Percentiles rank a stretch among this genome's conserved stretches.
These are phyloP conservation scores for Withania somnifera DNA, from an alignment of 305 asterid species.

Conservation along the genomic window DNA sequence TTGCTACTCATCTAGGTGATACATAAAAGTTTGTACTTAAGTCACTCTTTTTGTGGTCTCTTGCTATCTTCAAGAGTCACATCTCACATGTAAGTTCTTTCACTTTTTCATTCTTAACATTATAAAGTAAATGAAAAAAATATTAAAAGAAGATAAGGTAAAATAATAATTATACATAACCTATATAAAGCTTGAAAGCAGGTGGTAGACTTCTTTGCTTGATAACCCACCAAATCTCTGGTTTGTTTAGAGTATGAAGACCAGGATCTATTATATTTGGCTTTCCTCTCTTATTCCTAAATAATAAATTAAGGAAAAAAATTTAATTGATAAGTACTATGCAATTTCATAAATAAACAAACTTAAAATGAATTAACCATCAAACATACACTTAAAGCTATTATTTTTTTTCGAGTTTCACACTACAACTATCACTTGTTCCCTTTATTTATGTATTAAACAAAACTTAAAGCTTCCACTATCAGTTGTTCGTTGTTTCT, in stretches of 20 bases:
- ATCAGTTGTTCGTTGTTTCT: neutral
- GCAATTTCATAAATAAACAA: neutral
- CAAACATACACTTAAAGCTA: neutral
- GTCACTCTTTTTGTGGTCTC: neutral
- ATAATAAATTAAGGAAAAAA: slow-evolving; percentile 2
- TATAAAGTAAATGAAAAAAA: neutral
- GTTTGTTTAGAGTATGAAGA: slow-evolving; percentile 57
- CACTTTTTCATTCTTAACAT: neutral
- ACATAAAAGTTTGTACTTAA: neutral
- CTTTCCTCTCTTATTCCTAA: slow-evolving; percentile 75
- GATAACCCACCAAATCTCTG: slow-evolving; percentile 84
- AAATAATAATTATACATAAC: slow-evolving; percentile 28
- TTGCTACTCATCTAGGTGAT: neutral
- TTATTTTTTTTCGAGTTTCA: neutral
- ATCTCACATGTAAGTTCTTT: neutral
- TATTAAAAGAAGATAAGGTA: neutral
- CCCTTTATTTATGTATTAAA: neutral
- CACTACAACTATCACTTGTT: neutral
- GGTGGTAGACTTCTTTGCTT: slow-evolving; percentile 83
- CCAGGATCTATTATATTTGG: slow-evolving; percentile 87
- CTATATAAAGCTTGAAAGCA: slow-evolving; percentile 89
- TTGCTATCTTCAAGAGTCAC: slow-evolving; percentile 7
- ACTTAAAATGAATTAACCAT: neutral
- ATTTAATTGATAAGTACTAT: neutral
- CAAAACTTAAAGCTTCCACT: too few relatives aligned